These are phyloP conservation scores for Penicillium nordicum DNA, from an alignment of 2,329 filamentous ascomycete genomes.

Conservation along the genomic window DNA sequence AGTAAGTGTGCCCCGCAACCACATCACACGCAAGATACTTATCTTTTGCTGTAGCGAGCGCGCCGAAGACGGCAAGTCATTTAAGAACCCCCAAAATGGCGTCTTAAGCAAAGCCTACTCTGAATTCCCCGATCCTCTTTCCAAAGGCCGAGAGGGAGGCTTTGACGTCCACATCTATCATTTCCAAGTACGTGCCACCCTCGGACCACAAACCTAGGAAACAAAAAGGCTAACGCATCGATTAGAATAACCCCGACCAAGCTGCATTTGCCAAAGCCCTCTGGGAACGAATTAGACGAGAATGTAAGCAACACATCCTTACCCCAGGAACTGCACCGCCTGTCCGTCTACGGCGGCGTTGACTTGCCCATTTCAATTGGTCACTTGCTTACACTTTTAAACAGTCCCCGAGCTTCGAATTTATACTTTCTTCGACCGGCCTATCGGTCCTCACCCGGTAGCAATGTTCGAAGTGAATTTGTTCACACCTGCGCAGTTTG, in stretches of 20 bases:
- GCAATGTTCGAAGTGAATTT: constrained; percentile 93
- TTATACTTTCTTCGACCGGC: constrained; percentile 72
- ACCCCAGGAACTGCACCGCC: background rate
- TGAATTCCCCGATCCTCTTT: constrained; percentile 64
- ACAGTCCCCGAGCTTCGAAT: constrained; percentile 80
- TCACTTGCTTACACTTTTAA: background rate
- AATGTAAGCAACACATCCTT: constrained; percentile 56
- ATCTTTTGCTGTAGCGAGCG: constrained; percentile 46
- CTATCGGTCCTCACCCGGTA: constrained; percentile 76
- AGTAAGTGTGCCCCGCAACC: constrained; percentile 28
- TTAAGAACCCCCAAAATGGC: constrained; percentile 62
- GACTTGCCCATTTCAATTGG: background rate
- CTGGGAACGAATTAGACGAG: constrained; percentile 72
- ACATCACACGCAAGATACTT: background rate
- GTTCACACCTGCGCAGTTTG: constrained; percentile 81
- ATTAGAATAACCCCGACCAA: constrained; percentile 58
- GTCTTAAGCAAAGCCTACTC: constrained; percentile 66
- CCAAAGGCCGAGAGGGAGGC: constrained; percentile 63
- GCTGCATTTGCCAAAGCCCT: constrained; percentile 66
- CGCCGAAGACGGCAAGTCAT: constrained; percentile 72
- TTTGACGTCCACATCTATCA: constrained; percentile 91
- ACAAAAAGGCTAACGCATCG: background rate
- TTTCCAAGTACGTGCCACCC: constrained; percentile 47
- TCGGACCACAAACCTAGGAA: background rate
- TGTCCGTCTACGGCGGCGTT: background rate